Percentiles rank a stretch among this genome's conserved stretches.
These are phyloP conservation scores for Linnemannia zychae DNA, from an alignment of 192 early-diverging fungal genomes.

Conservation along the genomic window DNA sequence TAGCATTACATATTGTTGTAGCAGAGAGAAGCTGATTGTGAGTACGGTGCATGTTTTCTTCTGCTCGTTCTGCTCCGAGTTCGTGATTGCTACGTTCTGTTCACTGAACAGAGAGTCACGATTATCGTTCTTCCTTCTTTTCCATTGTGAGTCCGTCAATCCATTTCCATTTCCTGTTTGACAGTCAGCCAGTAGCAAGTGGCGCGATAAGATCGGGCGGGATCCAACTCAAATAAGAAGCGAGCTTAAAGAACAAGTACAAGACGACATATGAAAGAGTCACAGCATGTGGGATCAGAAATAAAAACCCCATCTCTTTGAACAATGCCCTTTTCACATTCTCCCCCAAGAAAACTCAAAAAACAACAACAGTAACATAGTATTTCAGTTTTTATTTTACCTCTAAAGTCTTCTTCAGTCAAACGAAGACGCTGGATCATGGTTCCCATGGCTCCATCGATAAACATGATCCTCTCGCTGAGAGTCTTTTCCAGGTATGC, in stretches of 20 bases:
- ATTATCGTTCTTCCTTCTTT: neutral
- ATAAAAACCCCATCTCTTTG: neutral
- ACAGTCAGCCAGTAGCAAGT: neutral
- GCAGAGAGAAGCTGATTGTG: neutral
- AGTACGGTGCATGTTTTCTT: neutral
- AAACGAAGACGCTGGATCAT: constrained; percentile 90
- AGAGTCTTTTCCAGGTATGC: constrained; percentile 84
- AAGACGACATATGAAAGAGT: constrained; percentile 9
- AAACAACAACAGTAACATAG: neutral
- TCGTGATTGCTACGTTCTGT: too few relatives aligned
- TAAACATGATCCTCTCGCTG: constrained; percentile 91
- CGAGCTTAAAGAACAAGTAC: neutral
- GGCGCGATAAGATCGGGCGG: neutral
- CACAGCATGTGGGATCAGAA: neutral
- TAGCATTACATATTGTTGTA: constrained; percentile 6
- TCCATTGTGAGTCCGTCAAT: neutral
- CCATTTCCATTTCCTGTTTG: neutral
- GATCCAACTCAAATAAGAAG: neutral
- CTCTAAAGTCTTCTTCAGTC: constrained; percentile 88
- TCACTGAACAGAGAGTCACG: neutral
- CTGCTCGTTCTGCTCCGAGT: too few relatives aligned
- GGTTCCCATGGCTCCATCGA: constrained; percentile 98
- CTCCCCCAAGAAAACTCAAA: neutral
- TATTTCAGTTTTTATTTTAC: constrained; percentile 34
- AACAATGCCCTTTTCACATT: neutral